Conservation (phyloP, 371 early-diverging fungal species). For the Mucor circinelloides region DNA sequence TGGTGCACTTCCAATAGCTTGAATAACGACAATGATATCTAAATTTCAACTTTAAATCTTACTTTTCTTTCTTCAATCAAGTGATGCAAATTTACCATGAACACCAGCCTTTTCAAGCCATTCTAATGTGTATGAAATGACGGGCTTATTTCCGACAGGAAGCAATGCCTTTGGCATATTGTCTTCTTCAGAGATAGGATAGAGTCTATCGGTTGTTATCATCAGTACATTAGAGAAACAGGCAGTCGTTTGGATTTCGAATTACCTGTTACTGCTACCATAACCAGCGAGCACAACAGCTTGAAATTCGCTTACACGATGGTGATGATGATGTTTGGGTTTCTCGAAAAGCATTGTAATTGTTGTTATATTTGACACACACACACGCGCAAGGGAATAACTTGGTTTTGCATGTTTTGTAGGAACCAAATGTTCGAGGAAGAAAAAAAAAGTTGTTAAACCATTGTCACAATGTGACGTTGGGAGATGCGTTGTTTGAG, state of each 20-base stretch:
- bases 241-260: background rate
- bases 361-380: background rate
- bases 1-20: conserved; percentile 38
- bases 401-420: background rate
- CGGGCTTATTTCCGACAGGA: conserved; percentile 92
- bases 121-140: conserved; percentile 87
- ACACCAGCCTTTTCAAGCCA: conserved; percentile 92
- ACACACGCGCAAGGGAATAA: background rate
- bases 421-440: background rate
- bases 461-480: conserved; percentile 6
- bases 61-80: background rate
- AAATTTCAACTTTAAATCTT: background rate
- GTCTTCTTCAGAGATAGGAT: conserved; percentile 82
- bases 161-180: conserved; percentile 89
- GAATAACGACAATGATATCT: conserved; percentile 85
- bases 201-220: conserved; percentile 52
- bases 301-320: conserved; percentile 64
- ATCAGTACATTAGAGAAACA: background rate
- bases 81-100: conserved; percentile 57
- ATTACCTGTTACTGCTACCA: conserved; percentile 69
- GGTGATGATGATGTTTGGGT: conserved; percentile 42
- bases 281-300: conserved; percentile 81
- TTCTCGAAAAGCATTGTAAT: conserved; percentile 49
- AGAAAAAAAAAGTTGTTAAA: conserved; percentile 1
- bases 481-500: background rate